Evolutionary conservation across 805 yeast genomes (phyloP), one percentile per base, ranked within the genome.

Genomic region (Pichia gijzeniarum): DNA sequence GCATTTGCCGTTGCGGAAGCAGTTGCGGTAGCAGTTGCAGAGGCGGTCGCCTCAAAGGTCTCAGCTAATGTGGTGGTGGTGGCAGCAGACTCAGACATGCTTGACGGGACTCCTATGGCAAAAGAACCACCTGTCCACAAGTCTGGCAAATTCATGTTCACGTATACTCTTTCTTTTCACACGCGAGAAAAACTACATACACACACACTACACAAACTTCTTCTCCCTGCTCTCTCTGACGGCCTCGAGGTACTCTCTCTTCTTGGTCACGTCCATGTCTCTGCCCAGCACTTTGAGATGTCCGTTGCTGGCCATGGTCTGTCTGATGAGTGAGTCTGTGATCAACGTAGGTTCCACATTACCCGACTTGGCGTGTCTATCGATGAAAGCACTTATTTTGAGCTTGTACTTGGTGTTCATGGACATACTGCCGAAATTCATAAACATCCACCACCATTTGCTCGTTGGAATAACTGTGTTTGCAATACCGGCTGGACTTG

Each of bases 211-310:
- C 16, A 35, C 12, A 18, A 41, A 42, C 16, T 38, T 46, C 33
- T 50, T 49, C 20, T 47, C 44, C 33, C 21, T 40, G 16, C 40
- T 43, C 2, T 45, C 37, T 17, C 12, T 16, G 1, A 44, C 39
- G 8, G 50, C 48, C 7, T 36, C n/a, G 2, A 45, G 57, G 54
- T 78, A 80, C 41, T 65, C 63, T 4, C 53, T 47, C 59, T 81
- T 81, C 16, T 73, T 67, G 1, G 54, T 56, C 1, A 68, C 47
- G 33, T 66, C 67, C 30, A 81, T 63, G 1, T 67, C 68, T 14
- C 63, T 63, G 4, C 80, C 77, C 0, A 79, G 67, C 3, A 71
- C 58, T 45, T 74, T 72, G 45, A 76, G 60, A 44, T 75, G 70
- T 27, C 83, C 83, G 27, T 65, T 69, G 34, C 67, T 70, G 1